Conservation (phyloP, 257 asterid species). For the Nicotiana undulata region DNA sequence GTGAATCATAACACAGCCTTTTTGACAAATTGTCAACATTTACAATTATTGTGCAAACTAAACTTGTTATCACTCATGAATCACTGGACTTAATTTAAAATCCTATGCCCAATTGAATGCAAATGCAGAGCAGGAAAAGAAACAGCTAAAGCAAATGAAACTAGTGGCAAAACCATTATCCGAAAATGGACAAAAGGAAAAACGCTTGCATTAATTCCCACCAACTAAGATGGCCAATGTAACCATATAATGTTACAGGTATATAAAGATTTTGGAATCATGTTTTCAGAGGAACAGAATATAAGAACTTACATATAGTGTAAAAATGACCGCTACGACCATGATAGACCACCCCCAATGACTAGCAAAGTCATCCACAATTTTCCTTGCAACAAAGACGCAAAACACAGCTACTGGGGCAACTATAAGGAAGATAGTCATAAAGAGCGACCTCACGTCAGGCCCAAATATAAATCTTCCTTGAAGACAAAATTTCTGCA, state of each 20-base stretch:
- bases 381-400: conserved; percentile 51
- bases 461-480: conserved; percentile 90
- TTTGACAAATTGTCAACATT: background rate
- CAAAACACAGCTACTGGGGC: conserved; percentile 70
- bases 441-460: conserved; percentile 51
- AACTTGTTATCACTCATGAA: background rate
- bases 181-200: background rate
- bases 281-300: background rate
- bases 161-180: background rate
- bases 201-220: background rate
- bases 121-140: background rate
- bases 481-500: conserved; percentile 68
- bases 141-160: background rate
- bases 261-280: background rate
- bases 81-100: background rate
- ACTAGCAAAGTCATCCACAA: conserved; percentile 59
- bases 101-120: background rate
- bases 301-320: conserved; percentile 54
- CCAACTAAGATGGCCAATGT: background rate
- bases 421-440: conserved; percentile 54
- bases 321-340: conserved; percentile 43
- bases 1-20: background rate
- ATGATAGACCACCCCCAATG: conserved; percentile 57
- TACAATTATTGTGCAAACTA: background rate
- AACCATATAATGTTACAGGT: background rate